A percentile compares a stretch with the other conserved stretches of the same genome.
phyloP scores from a whole-genome alignment of 164 flowering plant genomes.

The Brasenia schreberi region DNA sequence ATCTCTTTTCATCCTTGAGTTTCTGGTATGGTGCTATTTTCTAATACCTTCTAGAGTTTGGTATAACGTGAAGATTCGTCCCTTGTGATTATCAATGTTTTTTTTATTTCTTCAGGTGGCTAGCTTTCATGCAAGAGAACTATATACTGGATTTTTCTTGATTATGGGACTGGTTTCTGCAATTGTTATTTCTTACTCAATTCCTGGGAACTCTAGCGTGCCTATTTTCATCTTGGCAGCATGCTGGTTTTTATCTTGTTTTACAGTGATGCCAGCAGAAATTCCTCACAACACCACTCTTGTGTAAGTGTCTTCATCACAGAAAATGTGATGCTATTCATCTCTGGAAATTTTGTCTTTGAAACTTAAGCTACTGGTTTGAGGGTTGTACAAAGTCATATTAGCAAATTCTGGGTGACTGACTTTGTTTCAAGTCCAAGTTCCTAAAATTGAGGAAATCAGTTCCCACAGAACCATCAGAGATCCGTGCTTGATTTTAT shows the following conservation, averaged over 20 bases:
- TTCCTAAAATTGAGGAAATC: no score
- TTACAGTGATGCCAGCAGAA: conserved; percentile 96
- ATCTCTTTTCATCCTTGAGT: conserved; percentile 53
- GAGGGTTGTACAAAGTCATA: no score
- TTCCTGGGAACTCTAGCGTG: conserved; percentile 44
- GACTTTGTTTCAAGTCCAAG: no score
- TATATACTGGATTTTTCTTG: conserved; percentile 76
- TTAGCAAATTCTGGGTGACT: no score
- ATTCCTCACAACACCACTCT: conserved; percentile 79
- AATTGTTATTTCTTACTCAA: conserved; percentile 25
- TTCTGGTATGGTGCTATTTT: conserved; percentile 42
- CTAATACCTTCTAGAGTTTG: neutral
- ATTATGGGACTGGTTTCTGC: conserved; percentile 45
- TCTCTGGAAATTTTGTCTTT: no score
- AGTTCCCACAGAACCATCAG: no score
- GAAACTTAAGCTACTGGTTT: no score
- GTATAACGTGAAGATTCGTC: neutral
- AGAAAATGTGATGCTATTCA: no score
- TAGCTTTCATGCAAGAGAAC: conserved; percentile 84
- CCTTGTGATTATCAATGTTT: neutral
- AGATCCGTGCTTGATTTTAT: no score
- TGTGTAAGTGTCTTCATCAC: conserved; percentile 47
- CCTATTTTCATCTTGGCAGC: conserved; percentile 52
- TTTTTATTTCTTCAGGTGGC: conserved; percentile 49
- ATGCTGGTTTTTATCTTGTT: conserved; percentile 73